phyloP scores from a whole-genome alignment of 2,329 filamentous ascomycete species.

The Xylaria multiplex region DNA sequence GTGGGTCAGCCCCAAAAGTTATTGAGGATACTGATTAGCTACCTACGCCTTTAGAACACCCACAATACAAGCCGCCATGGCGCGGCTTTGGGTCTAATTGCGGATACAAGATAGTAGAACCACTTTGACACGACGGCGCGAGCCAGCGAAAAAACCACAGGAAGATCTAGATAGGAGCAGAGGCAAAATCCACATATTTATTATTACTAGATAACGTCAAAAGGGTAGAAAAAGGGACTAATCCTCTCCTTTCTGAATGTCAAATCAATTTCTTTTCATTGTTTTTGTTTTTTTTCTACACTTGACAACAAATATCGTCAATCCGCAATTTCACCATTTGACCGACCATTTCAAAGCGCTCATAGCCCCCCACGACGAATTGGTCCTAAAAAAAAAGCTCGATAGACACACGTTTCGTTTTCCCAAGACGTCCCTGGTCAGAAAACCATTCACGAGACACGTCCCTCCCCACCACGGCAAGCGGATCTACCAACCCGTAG shows the following conservation, averaged over 20 bases:
- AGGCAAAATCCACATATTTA: conserved; percentile 12
- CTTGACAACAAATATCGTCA: conserved; percentile 1
- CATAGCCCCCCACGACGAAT: conserved; percentile 24
- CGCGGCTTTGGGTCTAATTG: conserved; percentile 13
- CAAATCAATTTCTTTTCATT: conserved; percentile 3
- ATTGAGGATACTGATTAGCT: conserved; percentile 35
- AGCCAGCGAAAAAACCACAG: conserved; percentile 16
- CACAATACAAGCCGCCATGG: conserved; percentile 7
- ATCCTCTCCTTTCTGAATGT: neutral
- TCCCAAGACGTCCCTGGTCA: conserved; percentile 36
- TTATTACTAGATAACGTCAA: conserved; percentile 11
- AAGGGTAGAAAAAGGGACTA: conserved; percentile 21
- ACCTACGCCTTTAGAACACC: conserved; percentile 9
- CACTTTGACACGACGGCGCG: conserved; percentile 24
- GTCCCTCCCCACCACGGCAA: conserved; percentile 37
- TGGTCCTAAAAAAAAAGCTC: conserved; percentile 11
- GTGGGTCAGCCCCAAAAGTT: conserved; percentile 34
- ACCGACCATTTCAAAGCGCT: conserved; percentile 23
- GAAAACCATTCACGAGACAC: conserved; percentile 37
- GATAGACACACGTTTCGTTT: conserved; percentile 33
- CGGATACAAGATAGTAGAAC: conserved; percentile 26
- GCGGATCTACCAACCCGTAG: conserved; percentile 37
- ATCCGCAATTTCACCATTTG: conserved; percentile 26
- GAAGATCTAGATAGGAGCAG: conserved; percentile 17
- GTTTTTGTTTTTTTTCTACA: conserved; percentile 3